Conservation (phyloP, 1,284 basidiomycete species). For the Microbotryum lychnidis-dioicae region DNA sequence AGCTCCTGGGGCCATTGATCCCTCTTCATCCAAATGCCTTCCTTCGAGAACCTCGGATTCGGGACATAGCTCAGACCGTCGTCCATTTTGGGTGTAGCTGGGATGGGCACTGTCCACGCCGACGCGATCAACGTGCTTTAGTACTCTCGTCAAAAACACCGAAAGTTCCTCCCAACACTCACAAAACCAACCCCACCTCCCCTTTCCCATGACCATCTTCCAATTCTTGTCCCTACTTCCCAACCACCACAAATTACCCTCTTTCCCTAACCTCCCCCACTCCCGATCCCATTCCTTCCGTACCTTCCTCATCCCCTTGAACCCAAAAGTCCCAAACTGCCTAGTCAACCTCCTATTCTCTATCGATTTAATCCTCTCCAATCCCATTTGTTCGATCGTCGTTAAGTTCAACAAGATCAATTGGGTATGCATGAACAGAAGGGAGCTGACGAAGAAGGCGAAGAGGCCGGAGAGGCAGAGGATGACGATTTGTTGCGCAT, state of each 20-base stretch:
- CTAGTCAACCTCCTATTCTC: slow-evolving; percentile 50
- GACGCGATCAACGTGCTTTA: too few relatives aligned
- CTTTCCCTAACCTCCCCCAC: slow-evolving; percentile 62
- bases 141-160: too few relatives aligned
- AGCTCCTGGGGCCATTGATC: slow-evolving; percentile 62
- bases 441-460: slow-evolving; percentile 55
- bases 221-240: slow-evolving; percentile 56
- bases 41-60: slow-evolving; percentile 63
- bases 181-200: slow-evolving; percentile 56
- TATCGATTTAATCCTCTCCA: slow-evolving; percentile 53
- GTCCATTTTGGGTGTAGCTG: slow-evolving; percentile 43
- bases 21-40: slow-evolving; percentile 59
- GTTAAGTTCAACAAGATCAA: slow-evolving; percentile 60
- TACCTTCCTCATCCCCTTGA: slow-evolving; percentile 37
- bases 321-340: slow-evolving; percentile 10
- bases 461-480: slow-evolving; percentile 60
- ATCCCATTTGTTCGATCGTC: slow-evolving; percentile 64
- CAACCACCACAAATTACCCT: slow-evolving; percentile 81
- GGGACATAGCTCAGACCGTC: slow-evolving; percentile 59
- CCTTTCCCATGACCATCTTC: slow-evolving; percentile 65
- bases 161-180: not conserved
- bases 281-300: slow-evolving; percentile 57
- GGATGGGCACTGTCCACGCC: slow-evolving; percentile 56
- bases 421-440: slow-evolving; percentile 54
- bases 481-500: slow-evolving; percentile 58